Evolutionary conservation across 2,329 filamentous ascomycete species (phyloP), one percentile per base, ranked within the genome.

Genomic region (Colletotrichum viniferum): DNA sequence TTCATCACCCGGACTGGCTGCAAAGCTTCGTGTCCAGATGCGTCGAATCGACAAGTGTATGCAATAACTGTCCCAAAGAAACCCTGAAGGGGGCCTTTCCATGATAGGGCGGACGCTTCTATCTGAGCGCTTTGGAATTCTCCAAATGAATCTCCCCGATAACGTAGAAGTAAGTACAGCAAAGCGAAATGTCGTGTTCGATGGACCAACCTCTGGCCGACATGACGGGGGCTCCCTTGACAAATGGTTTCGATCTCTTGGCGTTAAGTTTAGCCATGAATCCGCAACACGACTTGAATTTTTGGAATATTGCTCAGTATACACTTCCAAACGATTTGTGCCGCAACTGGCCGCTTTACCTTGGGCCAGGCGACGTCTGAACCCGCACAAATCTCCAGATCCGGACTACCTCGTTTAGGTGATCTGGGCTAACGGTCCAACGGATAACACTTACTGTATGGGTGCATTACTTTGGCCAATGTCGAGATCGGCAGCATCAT

Each of bases 401-500:
- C 1, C 4, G 16, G 36, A 18, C 36, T 18, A 5, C 4, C 36
- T 43, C 16, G 36, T 18, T 10, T 18, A 16, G 36, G 36, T 5
- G 3, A 43, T 2, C 36, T 3, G 36, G 36, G 36, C 36, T 43
- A 43, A 18, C 36, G 26, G 4, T 26, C 26, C 26, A 26, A 26
- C 4, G 8, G 2, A n/a, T 18, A 18, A 18, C 5, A 43, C 16
- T 43, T 8, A 5, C 36, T 4, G 36, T 43, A 3, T 43, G 4
- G 36, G 2, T 43, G 0, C 36, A 18, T 43, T n/a, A 43, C 16
- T 43, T 43, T 2, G 36, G 16, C 16, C 36, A 18, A 43, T 43
- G 0, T 43, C 0, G 16, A 18, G 16, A 38, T 38, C 16, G 7
- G 9, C 0, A 38, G 36, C 1, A 38, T 0, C 36, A 38, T 38